phyloP scores from a whole-genome alignment of 805 yeast genomes.

The Henningerozyma blattae region DNA sequence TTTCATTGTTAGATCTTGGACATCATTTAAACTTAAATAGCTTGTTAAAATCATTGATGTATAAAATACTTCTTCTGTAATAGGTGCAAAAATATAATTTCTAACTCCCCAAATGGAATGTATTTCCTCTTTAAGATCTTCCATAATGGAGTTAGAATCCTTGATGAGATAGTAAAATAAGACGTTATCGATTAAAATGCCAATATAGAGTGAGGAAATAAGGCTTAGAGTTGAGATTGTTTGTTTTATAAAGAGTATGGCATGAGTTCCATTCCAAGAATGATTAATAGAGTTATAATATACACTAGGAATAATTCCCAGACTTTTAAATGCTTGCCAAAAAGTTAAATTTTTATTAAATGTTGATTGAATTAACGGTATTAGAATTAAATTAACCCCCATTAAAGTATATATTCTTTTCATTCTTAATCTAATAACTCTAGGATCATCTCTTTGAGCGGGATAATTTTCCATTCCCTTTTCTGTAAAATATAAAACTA shows the following conservation, averaged over 20 bases:
- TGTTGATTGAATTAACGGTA: no score
- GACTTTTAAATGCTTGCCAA: no score
- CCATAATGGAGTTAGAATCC: conserved; percentile 3
- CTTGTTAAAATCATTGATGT: conserved; percentile 20
- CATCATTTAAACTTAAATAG: conserved; percentile 6
- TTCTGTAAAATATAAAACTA: conserved; percentile 12
- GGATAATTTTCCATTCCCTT: conserved; percentile 10
- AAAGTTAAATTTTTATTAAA: no score
- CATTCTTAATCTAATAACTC: conserved; percentile 9
- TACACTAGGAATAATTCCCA: no score
- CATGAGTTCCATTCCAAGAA: conserved; percentile 8
- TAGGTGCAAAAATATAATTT: conserved; percentile 23
- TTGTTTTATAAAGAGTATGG: conserved; percentile 7
- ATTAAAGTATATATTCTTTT: conserved; percentile 8
- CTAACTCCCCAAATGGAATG: conserved; percentile 22
- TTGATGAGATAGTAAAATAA: conserved; percentile 11
- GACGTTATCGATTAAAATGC: conserved; percentile 15
- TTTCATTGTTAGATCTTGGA: conserved; percentile 2
- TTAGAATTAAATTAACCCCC: no score
- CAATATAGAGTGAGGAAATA: conserved; percentile 14
- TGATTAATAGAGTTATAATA: no score
- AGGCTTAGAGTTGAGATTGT: conserved; percentile 6
- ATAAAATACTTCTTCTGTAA: conserved; percentile 24
- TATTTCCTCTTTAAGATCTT: conserved; percentile 10
- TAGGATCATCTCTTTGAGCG: conserved; percentile 21